Conservation (phyloP, 2,329 filamentous ascomycete genomes). For the Apiospora kogelbergensis region DNA sequence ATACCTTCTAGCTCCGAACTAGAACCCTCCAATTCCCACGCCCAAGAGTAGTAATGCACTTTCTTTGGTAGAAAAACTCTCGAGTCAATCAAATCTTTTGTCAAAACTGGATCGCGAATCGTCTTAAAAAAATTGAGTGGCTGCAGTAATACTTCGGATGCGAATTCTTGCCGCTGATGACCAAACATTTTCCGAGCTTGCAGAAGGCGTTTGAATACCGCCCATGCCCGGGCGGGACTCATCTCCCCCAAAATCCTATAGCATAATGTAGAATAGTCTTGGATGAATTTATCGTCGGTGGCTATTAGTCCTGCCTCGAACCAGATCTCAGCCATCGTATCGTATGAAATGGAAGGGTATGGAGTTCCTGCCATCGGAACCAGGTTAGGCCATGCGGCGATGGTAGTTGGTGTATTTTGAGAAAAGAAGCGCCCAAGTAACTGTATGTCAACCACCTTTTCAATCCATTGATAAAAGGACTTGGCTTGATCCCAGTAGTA, state of each 20-base stretch:
- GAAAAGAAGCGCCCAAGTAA: not conserved
- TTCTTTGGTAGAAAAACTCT: not conserved
- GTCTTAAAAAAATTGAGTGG: no score
- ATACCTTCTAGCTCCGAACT: not conserved
- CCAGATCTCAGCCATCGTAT: not conserved
- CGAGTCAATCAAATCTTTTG: not conserved
- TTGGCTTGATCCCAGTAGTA: accelerated
- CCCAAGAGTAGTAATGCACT: no score
- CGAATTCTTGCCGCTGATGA: no score
- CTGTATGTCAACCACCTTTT: not conserved
- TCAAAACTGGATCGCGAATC: not conserved
- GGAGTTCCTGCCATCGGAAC: no score
- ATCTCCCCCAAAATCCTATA: not conserved
- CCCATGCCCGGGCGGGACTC: not conserved
- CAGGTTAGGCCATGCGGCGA: not conserved
- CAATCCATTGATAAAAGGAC: not conserved
- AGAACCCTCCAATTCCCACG: no score
- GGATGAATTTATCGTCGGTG: not conserved
- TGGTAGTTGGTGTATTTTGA: not conserved
- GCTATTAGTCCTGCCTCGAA: not conserved
- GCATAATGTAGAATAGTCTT: not conserved
- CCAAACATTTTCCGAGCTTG: not conserved
- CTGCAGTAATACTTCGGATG: no score
- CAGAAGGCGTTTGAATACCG: not conserved
- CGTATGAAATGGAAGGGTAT: no score